phyloP scores from a whole-genome alignment of 805 yeast genomes.

The Spathaspora boniae region DNA sequence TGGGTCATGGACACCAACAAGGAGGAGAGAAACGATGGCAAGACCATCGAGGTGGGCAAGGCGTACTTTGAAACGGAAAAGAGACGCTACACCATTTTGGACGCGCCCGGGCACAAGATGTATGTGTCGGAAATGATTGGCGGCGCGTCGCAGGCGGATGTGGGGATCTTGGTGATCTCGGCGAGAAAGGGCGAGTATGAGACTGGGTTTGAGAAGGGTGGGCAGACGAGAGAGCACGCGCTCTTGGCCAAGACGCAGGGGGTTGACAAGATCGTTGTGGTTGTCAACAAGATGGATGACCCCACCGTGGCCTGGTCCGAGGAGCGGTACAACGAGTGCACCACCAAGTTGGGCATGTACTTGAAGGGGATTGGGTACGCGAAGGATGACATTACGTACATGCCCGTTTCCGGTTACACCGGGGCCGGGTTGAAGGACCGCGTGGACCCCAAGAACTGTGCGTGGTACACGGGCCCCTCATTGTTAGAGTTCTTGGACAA shows the following conservation, averaged over 20 bases:
- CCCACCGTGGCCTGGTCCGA: constrained; percentile 95
- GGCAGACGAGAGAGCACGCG: constrained; percentile 98
- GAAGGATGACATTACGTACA: constrained; percentile 80
- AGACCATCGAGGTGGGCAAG: constrained; percentile 98
- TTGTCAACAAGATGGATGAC: constrained; percentile 98
- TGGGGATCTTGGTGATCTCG: constrained; percentile 93
- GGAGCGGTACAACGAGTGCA: constrained; percentile 95
- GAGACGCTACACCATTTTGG: constrained; percentile 95
- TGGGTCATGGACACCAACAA: constrained; percentile 99
- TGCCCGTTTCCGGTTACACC: constrained; percentile 98
- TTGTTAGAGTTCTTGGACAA: constrained; percentile 84
- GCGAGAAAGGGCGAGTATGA: constrained; percentile 99
- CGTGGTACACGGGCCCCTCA: constrained; percentile 95
- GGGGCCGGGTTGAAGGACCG: constrained; percentile 95
- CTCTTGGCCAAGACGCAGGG: constrained; percentile 97
- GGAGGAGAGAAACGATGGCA: constrained; percentile 98
- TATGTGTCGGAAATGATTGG: constrained; percentile 99
- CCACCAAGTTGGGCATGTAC: constrained; percentile 69
- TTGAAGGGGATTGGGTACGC: constrained; percentile 87
- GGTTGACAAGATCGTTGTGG: constrained; percentile 89
- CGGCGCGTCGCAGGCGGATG: constrained; percentile 99
- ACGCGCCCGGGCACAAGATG: constrained; percentile 99
- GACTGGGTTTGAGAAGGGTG: constrained; percentile 98
- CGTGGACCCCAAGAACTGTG: constrained; percentile 64
- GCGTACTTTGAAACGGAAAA: constrained; percentile 97